Evolutionary conservation across 352 stramenopile genomes (phyloP), one percentile per base, ranked within the genome.

Genomic region (Thraustochytrium striatum): DNA sequence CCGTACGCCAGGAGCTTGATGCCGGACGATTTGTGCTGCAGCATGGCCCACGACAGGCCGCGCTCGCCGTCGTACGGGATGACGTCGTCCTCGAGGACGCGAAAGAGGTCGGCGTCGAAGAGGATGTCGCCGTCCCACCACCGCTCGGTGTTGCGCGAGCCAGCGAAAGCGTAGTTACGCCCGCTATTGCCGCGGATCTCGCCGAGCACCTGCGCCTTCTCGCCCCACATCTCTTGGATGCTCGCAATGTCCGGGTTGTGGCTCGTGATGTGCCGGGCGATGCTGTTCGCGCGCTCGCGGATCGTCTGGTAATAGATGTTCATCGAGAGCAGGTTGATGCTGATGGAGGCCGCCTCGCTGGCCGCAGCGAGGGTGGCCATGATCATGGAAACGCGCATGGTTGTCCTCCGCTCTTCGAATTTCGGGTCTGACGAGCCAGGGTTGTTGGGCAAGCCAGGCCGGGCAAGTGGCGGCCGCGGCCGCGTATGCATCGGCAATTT

Each of bases 291-390:
- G 47, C 47, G 47, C 47, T 55, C 16, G 47, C 25, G 25, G 47
- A 55, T 55, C 25, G 47, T 55, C 47, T 55, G 47, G 47, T 55
- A 55, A 25, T 55, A 55, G 47, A 55, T 55, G 47, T 55, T 55
- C 16, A 21, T 55, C 16, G 47, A 21, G 16, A 55, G 16, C 47
- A 55, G 47, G 16, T 55, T 55, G 16, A 55, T 55, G 16, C 25
- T 25, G 47, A 55, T 55, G n/a, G n/a, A n/a, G n/a, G n/a, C n/a
- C n/a, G n/a, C n/a, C n/a, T n/a, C n/a, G n/a, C n/a, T n/a, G n/a
- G n/a, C n/a, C n/a, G n/a, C n/a, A n/a, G n/a, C n/a, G n/a, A n/a
- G n/a, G n/a, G n/a, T n/a, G n/a, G n/a, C n/a, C n/a, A n/a, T n/a
- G n/a, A n/a, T n/a, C n/a, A n/a, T n/a, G n/a, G n/a, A n/a, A n/a